Base-by-base conservation (phyloP, 2,329 filamentous ascomycete species). In the Raffaelea ambrosiae region DNA sequence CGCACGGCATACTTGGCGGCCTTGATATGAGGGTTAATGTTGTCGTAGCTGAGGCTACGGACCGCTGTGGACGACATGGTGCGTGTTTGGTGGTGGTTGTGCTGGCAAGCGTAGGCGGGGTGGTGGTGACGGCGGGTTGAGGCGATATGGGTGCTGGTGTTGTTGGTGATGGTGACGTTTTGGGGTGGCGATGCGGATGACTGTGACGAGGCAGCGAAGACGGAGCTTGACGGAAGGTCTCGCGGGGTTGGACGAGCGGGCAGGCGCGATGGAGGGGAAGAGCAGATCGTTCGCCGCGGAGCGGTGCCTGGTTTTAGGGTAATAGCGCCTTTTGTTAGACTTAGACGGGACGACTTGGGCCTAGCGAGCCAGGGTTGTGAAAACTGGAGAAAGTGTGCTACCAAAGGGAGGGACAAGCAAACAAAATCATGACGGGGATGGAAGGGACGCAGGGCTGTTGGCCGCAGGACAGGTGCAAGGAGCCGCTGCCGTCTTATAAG, bases 1-100 rank as follows among this genome's bases (percentile, higher is more conserved):
- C 93, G 88, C 48, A 98, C 93, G 57, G 93, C 93, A 72, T 98
- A 98, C 71, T 95, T 83, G 62, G 93, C 93, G 53, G 82, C 80
- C 63, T 83, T 82, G 56, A 97, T 79, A 65, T 93, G 79, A 44
- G 81, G 87, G 73, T 97, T 98, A 75, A 98, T 95, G 73, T 93
- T 95, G 67, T 88, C 76, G 60, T 86, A 73, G 59, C 76, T 86
- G 58, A 98, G 74, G 54, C 71, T 63, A 57, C 67, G 64, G 53
- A 54, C 56, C 48, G 62, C 3, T 2, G 51, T 39, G 7, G 49
- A 44, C 8, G 51, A 50, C 22, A 51, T 42, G 33, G 21, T 3
- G 46, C 47, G 16, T 29, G n/a, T 33, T 22, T 10, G 16, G 35
- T 14, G 8, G 21, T 10, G 20, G 38, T 14, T 20, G 20, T n/a